Conservation (phyloP, 2,329 filamentous ascomycete genomes). For the Byssochlamys sp. region DNA sequence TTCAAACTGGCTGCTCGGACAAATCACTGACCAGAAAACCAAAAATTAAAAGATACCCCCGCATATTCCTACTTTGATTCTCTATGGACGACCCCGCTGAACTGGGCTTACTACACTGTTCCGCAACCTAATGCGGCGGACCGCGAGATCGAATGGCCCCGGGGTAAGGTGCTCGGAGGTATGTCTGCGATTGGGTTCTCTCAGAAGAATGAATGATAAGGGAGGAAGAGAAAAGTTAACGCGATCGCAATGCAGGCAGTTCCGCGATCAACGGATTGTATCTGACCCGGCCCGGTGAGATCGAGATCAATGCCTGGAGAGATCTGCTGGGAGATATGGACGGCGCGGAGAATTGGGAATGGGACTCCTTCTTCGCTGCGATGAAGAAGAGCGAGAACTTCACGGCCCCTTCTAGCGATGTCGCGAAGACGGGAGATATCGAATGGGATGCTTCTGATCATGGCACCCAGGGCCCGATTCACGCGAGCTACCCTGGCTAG, state of each 20-base stretch:
- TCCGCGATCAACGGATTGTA: slow-evolving; percentile 29
- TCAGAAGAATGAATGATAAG: background rate
- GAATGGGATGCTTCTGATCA: slow-evolving; percentile 15
- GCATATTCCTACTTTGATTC: slow-evolving; percentile 26
- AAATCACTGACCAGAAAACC: slow-evolving; percentile 2
- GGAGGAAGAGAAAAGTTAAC: background rate
- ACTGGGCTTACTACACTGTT: slow-evolving; percentile 24
- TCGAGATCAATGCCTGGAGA: slow-evolving; percentile 26
- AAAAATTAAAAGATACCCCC: slow-evolving; percentile 19
- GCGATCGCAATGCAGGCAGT: slow-evolving; percentile 14
- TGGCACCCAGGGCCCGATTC: slow-evolving; percentile 17
- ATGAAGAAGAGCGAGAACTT: slow-evolving; percentile 24
- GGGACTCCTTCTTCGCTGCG: slow-evolving; percentile 25
- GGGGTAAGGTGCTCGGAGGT: slow-evolving; percentile 27
- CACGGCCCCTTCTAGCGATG: slow-evolving; percentile 10
- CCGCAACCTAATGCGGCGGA: slow-evolving; percentile 19
- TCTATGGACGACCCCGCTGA: slow-evolving; percentile 25
- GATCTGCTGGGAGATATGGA: slow-evolving; percentile 24
- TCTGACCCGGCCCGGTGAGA: slow-evolving; percentile 23
- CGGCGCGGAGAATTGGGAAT: slow-evolving; percentile 26
- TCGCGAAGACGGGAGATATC: slow-evolving; percentile 14
- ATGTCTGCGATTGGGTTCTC: background rate
- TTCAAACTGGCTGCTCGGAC: background rate
- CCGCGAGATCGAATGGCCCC: slow-evolving; percentile 24
- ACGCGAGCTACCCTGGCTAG: slow-evolving; percentile 19